Base-by-base conservation (phyloP, 352 stramenopile species). In the Pythium rhizo-oryzae region DNA sequence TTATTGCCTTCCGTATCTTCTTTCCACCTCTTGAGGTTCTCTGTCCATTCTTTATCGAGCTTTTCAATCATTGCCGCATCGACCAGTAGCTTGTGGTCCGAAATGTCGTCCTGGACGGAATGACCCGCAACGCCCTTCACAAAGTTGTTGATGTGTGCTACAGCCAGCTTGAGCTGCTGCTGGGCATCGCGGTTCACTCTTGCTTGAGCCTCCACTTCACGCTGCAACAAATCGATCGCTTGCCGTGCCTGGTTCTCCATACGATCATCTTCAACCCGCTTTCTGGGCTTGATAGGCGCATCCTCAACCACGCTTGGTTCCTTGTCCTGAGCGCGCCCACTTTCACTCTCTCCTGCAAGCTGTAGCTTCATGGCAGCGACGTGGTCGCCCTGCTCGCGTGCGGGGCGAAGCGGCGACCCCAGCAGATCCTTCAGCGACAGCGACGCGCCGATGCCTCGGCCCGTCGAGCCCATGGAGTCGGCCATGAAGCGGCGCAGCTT, bases 11-110 rank as follows among this genome's bases (percentile, higher is more conserved):
- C 11, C 12, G 46, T 66, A 8, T 65, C 58, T 19, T 77, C 47
- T 64, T 69, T 70, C 79, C 81, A 89, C 21, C 69, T 59, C 8
- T 71, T 58, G 16, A 89, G 33, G 9, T 35, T 66, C 3, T 67
- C 54, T 21, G 76, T 69, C 81, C 79, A 89, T 24, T 62, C 52
- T 12, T 62, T n/a, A 15, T 23, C 18, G 0, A 65, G 39, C 19
- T 43, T 56, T 33, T 28, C 51, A 25, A 62, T 19, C 30, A 12
- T 25, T 7, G 52, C 35, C 0, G 19, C 16, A 19, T 52, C 49
- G 37, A 53, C 1, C 3, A 37, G 41, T n/a, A 16, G 21, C 37
- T 57, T 60, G 7, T 59, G 8, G 18, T 52, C 44, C 19, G 16
- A 15, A 19, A 30, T 44, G 18, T 18, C n/a, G 33, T 57, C 19